A percentile compares a stretch with the other conserved stretches of the same genome.
phyloP scores from a whole-genome alignment of 2,329 filamentous ascomycete genomes.

The Alternaria brassicicola region DNA sequence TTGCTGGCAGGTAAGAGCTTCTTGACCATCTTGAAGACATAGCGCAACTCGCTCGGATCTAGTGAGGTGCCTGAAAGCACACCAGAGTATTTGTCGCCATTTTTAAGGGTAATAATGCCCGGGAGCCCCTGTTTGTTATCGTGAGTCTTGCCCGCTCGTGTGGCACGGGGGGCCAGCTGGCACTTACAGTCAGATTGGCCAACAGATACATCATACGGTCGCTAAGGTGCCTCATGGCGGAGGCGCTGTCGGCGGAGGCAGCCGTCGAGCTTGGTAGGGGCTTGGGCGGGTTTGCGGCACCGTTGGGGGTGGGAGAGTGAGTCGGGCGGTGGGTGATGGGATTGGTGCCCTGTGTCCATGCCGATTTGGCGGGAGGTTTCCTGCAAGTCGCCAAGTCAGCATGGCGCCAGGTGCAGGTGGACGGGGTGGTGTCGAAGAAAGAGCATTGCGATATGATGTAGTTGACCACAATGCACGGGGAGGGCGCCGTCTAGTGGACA shows the following conservation, averaged over 20 bases:
- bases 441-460: slow-evolving; percentile 5
- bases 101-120: slow-evolving; percentile 63
- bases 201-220: slow-evolving; percentile 66
- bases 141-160: slow-evolving; percentile 17
- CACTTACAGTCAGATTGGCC: slow-evolving; percentile 64
- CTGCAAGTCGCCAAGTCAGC: slow-evolving; percentile 44
- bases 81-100: slow-evolving; percentile 66
- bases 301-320: slow-evolving; percentile 59
- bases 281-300: slow-evolving; percentile 54
- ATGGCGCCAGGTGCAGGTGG: slow-evolving; percentile 20
- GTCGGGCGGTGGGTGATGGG: slow-evolving; percentile 64
- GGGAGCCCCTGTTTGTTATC: slow-evolving; percentile 57
- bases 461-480: slow-evolving; percentile 8
- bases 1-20: slow-evolving; percentile 51
- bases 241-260: slow-evolving; percentile 56
- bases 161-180: neutral
- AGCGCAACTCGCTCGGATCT: slow-evolving; percentile 59
- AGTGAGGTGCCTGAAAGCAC: slow-evolving; percentile 64
- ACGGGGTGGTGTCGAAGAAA: slow-evolving; percentile 6
- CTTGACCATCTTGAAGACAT: slow-evolving; percentile 71
- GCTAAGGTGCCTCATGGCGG: slow-evolving; percentile 63
- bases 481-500: slow-evolving; percentile 17
- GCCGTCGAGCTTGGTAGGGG: slow-evolving; percentile 46
- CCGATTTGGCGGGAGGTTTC: slow-evolving; percentile 61
- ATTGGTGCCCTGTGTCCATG: slow-evolving; percentile 67